These are phyloP conservation scores for Ophiostoma sp. DNA, from an alignment of 2,329 filamentous ascomycete species.

Conservation along the genomic window DNA sequence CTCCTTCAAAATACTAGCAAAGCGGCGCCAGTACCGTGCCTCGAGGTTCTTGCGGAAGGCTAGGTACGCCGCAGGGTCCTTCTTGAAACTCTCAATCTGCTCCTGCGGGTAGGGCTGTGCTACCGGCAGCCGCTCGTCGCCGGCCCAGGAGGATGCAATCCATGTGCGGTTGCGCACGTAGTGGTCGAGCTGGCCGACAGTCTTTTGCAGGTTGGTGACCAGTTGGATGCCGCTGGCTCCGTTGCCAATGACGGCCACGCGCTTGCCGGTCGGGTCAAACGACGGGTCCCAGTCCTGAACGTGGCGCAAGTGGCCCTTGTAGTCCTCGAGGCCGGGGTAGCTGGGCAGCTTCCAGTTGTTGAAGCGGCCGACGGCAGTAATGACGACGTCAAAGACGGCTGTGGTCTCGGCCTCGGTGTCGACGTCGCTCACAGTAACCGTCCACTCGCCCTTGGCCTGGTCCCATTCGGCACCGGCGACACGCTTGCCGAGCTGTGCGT, in stretches of 20 bases:
- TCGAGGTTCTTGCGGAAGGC: constrained; percentile 54
- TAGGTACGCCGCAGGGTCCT: constrained; percentile 57
- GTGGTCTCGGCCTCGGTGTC: constrained; percentile 35
- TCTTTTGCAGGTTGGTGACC: constrained; percentile 43
- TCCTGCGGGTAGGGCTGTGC: constrained; percentile 52
- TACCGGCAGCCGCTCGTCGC: constrained; percentile 49
- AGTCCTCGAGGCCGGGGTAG: constrained; percentile 47
- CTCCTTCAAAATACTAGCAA: constrained; percentile 50
- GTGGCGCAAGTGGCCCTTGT: constrained; percentile 50
- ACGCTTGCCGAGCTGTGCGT: constrained; percentile 50
- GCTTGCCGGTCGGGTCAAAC: constrained; percentile 44
- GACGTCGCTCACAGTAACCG: constrained; percentile 42
- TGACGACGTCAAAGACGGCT: constrained; percentile 53
- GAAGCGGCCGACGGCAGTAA: constrained; percentile 62
- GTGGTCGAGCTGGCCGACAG: constrained; percentile 52
- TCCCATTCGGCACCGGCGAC: constrained; percentile 56
- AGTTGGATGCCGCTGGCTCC: constrained; percentile 53
- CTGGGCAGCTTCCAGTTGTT: constrained; percentile 47
- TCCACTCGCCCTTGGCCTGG: constrained; percentile 49
- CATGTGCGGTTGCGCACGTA: constrained; percentile 62
- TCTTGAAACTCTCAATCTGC: constrained; percentile 50
- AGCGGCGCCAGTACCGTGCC: constrained; percentile 57
- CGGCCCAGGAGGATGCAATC: constrained; percentile 59
- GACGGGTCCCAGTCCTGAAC: constrained; percentile 51
- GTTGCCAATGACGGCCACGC: constrained; percentile 50